phyloP scores from a whole-genome alignment of 2,329 filamentous ascomycete species.

The Ramularia endophylla region DNA sequence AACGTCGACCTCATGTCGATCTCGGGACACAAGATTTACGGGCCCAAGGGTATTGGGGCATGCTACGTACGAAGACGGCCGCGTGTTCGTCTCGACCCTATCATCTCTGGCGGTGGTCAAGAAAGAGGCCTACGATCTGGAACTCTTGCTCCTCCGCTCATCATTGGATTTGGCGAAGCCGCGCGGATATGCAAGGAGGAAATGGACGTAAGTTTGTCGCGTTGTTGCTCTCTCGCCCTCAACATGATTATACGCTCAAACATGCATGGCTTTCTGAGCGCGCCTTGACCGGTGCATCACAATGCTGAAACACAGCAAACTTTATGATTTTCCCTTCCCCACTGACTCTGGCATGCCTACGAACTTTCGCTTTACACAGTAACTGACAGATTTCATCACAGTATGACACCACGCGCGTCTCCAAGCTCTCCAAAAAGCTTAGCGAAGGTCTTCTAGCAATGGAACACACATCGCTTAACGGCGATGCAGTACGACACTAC shows the following conservation, averaged over 20 bases:
- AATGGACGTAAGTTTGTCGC: conserved; percentile 64
- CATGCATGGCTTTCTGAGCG: conserved; percentile 89
- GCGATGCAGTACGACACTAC: conserved; percentile 76
- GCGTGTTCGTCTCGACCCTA: conserved; percentile 86
- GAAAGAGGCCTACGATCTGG: conserved; percentile 92
- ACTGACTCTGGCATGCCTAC: neutral
- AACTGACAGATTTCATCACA: conserved; percentile 38
- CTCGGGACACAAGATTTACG: conserved; percentile 97
- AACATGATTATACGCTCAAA: conserved; percentile 74
- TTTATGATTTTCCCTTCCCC: conserved; percentile 47
- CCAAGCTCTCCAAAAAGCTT: conserved; percentile 74
- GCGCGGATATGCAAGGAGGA: conserved; percentile 88
- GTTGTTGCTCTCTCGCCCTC: conserved; percentile 18
- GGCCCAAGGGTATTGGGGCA: conserved; percentile 92
- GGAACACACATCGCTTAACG: conserved; percentile 91
- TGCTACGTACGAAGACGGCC: conserved; percentile 92
- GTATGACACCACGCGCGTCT: conserved; percentile 89
- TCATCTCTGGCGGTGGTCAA: conserved; percentile 94
- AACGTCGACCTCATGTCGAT: conserved; percentile 99
- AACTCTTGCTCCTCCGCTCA: conserved; percentile 80
- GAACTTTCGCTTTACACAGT: conserved; percentile 1
- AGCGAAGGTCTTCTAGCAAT: conserved; percentile 75
- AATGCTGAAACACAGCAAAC: conserved; percentile 56
- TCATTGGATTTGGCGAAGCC: conserved; percentile 92
- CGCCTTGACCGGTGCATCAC: conserved; percentile 49